These are phyloP conservation scores for Heliamphora exappendiculata DNA, from an alignment of 148 eudicot species.

Conservation along the genomic window DNA sequence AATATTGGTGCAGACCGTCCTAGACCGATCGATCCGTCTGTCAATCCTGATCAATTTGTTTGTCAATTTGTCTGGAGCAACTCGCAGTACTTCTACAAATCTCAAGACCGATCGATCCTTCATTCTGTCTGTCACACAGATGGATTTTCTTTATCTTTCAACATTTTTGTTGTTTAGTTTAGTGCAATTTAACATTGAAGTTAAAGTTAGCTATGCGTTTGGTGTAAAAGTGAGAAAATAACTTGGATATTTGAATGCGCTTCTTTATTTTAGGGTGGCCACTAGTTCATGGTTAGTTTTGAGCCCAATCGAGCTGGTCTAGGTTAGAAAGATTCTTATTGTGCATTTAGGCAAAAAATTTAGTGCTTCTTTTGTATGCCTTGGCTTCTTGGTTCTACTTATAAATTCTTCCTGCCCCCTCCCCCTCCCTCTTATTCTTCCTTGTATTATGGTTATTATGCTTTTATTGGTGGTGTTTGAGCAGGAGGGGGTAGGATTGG, in stretches of 20 bases:
- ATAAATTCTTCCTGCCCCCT: neutral
- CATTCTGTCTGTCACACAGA: too few species aligned
- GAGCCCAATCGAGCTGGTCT: neutral
- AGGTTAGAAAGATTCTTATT: neutral
- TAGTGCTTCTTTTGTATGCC: neutral
- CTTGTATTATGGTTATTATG: too few species aligned
- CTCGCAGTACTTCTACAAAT: too few species aligned
- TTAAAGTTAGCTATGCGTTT: neutral
- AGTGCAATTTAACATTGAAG: neutral
- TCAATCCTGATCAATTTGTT: too few species aligned
- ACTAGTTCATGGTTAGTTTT: neutral
- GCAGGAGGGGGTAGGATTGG: too few species aligned
- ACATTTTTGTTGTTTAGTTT: slow-evolving; percentile 3
- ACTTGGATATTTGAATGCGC: neutral
- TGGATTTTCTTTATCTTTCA: too few species aligned
- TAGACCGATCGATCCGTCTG: too few species aligned
- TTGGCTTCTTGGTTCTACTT: neutral
- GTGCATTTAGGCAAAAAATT: neutral
- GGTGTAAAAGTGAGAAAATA: neutral
- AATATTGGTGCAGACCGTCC: too few species aligned
- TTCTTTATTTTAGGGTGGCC: neutral
- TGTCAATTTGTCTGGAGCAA: too few species aligned
- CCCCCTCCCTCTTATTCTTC: too few species aligned
- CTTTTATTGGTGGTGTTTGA: too few species aligned
- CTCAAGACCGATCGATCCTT: too few species aligned